These are phyloP conservation scores for Cryptosporidium sp. DNA, from an alignment of 169 alveolate genomes.

Conservation along the genomic window DNA sequence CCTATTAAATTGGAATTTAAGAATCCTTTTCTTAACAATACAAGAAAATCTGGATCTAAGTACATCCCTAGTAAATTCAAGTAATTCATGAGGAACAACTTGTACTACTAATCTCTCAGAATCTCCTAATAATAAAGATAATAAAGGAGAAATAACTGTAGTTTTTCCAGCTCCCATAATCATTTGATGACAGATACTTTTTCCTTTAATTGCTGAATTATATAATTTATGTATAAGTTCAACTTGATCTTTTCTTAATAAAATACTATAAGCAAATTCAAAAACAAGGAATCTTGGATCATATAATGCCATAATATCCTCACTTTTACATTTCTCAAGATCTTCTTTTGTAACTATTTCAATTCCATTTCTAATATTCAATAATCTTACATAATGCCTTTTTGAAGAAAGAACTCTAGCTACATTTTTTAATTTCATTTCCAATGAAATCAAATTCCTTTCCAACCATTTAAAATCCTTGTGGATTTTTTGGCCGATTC, in stretches of 20 bases:
- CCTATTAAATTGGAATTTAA: constrained; percentile 85
- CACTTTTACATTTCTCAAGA: background rate
- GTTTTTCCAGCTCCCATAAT: constrained; percentile 96
- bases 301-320: constrained; percentile 76
- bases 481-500: no score
- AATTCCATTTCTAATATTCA: background rate
- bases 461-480: constrained; percentile 8
- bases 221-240: constrained; percentile 85
- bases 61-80: constrained; percentile 88
- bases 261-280: constrained; percentile 89
- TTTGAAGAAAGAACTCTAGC: constrained; percentile 47
- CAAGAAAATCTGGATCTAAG: constrained; percentile 89
- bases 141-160: constrained; percentile 87
- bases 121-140: constrained; percentile 87
- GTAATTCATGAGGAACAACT: constrained; percentile 86
- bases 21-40: constrained; percentile 85
- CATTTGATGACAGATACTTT: constrained; percentile 92
- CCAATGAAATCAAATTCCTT: constrained; percentile 30
- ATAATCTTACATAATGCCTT: constrained; percentile 24
- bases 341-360: background rate
- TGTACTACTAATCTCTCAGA: constrained; percentile 83
- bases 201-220: constrained; percentile 81
- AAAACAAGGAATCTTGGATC: constrained; percentile 91
- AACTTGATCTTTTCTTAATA: constrained; percentile 90
- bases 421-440: constrained; percentile 62